Percentiles rank a stretch among this genome's conserved stretches.
These are phyloP conservation scores for Meredithiella fracta DNA, from an alignment of 2,329 filamentous ascomycete genomes.

Conservation along the genomic window DNA sequence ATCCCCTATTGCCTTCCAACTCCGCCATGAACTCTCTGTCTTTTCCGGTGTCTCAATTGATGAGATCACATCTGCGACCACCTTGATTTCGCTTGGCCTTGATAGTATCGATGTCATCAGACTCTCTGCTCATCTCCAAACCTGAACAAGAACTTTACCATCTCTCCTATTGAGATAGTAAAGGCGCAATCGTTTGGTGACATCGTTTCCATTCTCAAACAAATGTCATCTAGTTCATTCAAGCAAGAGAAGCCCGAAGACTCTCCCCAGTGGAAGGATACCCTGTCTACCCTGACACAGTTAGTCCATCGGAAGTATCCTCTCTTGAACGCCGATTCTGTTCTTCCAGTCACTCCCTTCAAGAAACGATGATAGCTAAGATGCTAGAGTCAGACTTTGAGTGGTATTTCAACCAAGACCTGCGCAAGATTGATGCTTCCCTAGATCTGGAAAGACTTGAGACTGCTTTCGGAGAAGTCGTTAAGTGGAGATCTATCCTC, in stretches of 20 bases:
- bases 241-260: neutral
- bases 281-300: neutral
- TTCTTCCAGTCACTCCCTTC: conserved; percentile 67
- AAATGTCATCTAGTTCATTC: neutral
- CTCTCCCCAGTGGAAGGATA: neutral
- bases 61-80: conserved; percentile 39
- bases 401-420: conserved; percentile 74
- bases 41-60: conserved; percentile 38
- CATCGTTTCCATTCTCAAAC: conserved; percentile 27
- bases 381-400: conserved; percentile 60
- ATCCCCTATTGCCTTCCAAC: neutral
- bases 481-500: conserved; percentile 49
- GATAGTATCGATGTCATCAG: conserved; percentile 90
- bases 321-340: conserved; percentile 29
- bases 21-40: neutral
- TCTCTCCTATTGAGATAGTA: conserved; percentile 66
- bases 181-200: conserved; percentile 48
- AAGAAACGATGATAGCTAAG: conserved; percentile 72
- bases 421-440: conserved; percentile 41
- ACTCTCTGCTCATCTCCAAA: conserved; percentile 54
- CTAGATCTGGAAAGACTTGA: conserved; percentile 41
- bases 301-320: conserved; percentile 15
- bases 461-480: conserved; percentile 44
- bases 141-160: conserved; percentile 28
- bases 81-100: conserved; percentile 66